Base-by-base conservation (phyloP, 1,139 yeast genomes). In the Oligophagozyma castellii region DNA sequence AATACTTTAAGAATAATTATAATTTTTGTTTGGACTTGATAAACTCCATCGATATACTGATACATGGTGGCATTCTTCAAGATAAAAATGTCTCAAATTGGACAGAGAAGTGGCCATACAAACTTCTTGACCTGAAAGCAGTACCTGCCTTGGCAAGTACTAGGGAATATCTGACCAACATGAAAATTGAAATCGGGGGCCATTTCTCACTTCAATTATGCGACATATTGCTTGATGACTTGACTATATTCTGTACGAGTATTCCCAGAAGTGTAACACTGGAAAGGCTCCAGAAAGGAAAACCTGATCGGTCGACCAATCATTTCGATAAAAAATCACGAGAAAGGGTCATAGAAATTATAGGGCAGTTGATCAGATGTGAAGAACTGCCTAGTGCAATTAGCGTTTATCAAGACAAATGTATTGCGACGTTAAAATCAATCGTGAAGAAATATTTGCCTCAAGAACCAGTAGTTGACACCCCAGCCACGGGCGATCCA, bases 381-480 rank as follows among this genome's bases (percentile, higher is more conserved):
- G 77, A 74, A 19, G 72, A 70, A 42, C 55, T 84, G 25, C 63
- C 70, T 2, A 61, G 68, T 14, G 83, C 93, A 0, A 76, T 76
- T 42, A 61, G 65, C 21, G 47, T 61, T 5, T 84, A 79, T 50
- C 81, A 77, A 44, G 92, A 75, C 16, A 62, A 63, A 20, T 70
- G 79, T 12, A 60, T 75, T 10, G 59, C 64, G 4, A 94, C 83
- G 43, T 65, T 83, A 28, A 84, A 84, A 48, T 64, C 67, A 20
- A 70, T 83, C 16, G 80, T 84, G 28, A 70, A 80, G 38, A 57
- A 56, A 14, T 63, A 70, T 40, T 54, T 84, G 30, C 94, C 94
- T 0, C 40, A 42, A 11, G 51, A 45, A 16, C 32, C 30, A 5
- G n/a, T n/a, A n/a, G n/a, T n/a, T n/a, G 13, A 14, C 11, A 14